Evolutionary conservation across 140 eudicot species (phyloP), one percentile per base, ranked within the genome.

Genomic region (Ambrosia hybrid): DNA sequence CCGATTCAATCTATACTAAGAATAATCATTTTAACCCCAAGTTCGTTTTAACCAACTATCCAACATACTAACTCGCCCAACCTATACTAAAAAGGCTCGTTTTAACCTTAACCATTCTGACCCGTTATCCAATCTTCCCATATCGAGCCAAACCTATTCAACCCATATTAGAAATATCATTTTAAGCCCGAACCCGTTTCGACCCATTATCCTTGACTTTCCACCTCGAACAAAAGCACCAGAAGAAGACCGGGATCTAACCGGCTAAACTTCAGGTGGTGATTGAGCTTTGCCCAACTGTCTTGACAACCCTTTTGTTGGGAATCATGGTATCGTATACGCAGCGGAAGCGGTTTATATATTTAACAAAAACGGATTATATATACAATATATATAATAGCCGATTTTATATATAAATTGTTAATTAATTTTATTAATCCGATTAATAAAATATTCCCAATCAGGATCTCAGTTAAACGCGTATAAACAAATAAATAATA

Each of bases 271-370:
- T 36, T 62, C 49, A 62, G 49, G 68, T 62, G 68, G 14, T 15
- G 3, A 85, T 53, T 17, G 81, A 78, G 67, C 88, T 88, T 56
- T 30, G 58, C 60, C 88, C 89, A 14, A 86, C 78, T 65, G 76
- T 73, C 76, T 86, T 86, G 7, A 46, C 37, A 37, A 78, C 70
- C 58, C 86, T 82, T 62, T 56, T 80, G n/a, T n/a, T n/a, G n/a
- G n/a, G n/a, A n/a, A n/a, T n/a, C n/a, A n/a, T n/a, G n/a, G n/a
- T n/a, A n/a, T n/a, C n/a, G n/a, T n/a, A n/a, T n/a, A n/a, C n/a
- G n/a, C n/a, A n/a, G n/a, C n/a, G n/a, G n/a, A n/a, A n/a, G n/a
- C n/a, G n/a, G n/a, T n/a, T n/a, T n/a, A n/a, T n/a, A n/a, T n/a
- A n/a, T n/a, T n/a, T n/a, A n/a, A n/a, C n/a, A n/a, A n/a, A n/a